phyloP scores from a whole-genome alignment of 441 rosid species.

The Adansonia madagascariensis region DNA sequence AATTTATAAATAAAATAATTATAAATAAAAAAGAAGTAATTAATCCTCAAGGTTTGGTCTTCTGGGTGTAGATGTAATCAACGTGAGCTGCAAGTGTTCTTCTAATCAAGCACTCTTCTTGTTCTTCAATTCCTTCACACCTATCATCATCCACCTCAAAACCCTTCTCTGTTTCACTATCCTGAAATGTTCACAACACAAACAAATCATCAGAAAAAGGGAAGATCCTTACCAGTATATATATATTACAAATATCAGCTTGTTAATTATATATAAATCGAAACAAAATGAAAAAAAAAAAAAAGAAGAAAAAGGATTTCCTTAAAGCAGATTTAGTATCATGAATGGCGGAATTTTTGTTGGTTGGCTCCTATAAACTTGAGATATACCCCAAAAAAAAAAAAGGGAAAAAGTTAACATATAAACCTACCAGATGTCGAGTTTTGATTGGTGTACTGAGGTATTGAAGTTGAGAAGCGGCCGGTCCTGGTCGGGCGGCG shows the following conservation, averaged over 20 bases:
- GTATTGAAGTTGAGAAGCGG: conserved; percentile 15
- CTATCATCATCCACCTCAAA: conserved; percentile 34
- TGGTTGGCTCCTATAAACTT: too few relatives aligned
- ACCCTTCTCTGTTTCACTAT: conserved; percentile 22
- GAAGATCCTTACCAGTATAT: background rate
- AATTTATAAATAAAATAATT: background rate
- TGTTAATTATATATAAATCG: background rate
- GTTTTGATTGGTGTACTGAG: conserved; percentile 6
- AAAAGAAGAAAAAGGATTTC: background rate
- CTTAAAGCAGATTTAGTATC: background rate
- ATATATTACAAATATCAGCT: too few relatives aligned
- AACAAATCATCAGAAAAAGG: conserved; percentile 17
- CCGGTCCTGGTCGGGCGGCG: conserved; percentile 38
- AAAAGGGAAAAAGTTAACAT: background rate
- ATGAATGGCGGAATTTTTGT: too few relatives aligned
- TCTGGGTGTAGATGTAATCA: conserved; percentile 50
- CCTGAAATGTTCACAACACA: background rate
- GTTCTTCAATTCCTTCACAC: conserved; percentile 44
- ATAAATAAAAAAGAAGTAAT: background rate
- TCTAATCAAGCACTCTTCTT: conserved; percentile 43
- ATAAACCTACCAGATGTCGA: conserved; percentile 34
- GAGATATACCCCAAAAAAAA: too few relatives aligned
- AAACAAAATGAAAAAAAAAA: background rate
- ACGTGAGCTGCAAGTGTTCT: conserved; percentile 45
- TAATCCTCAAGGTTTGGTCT: conserved; percentile 33